Evolutionary conservation across 352 stramenopile genomes (phyloP), one percentile per base, ranked within the genome.

Genomic region (Globisporangium nunn): DNA sequence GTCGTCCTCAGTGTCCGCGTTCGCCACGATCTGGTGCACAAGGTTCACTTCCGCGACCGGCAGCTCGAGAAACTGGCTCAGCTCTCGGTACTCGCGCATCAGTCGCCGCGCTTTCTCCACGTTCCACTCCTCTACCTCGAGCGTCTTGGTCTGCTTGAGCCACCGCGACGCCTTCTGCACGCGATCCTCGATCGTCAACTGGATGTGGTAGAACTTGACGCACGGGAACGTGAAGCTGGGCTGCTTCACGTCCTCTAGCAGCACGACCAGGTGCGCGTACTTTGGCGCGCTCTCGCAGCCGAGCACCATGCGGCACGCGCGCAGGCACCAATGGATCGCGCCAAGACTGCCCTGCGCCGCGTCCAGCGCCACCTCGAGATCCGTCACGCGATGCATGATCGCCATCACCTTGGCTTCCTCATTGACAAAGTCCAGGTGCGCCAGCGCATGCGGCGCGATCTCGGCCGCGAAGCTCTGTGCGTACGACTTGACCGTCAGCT

Each of bases 261-360:
- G 53, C 17, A 89, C 68, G 2, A 83, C 79, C 53, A 93, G 52
- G 31, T 93, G 79, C 2, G 83, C 72, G 45, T 88, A 93, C 33
- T 76, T 72, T 1, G 83, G 83, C 2, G 81, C 66, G 7, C 62
- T 59, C 8, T 72, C 63, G 12, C 65, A 74, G 0, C 64, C 67
- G 0, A 93, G 68, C 1, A 91, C 79, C 18, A 91, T 67, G 43
- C 70, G 58, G 50, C 81, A 93, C 10, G 83, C 83, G 4, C 79
- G 75, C 35, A 93, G 61, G 45, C 78, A 91, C 83, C 83, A 93
- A 48, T 93, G 83, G 35, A 91, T 72, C 23, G 81, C 72, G 14
- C 62, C 72, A 33, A 93, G 57, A n/a, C 72, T 78, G 14, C 64
- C 58, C 15, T 85, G 68, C 12, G 72, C 67, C 12, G 56, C 62